A percentile compares a stretch with the other conserved stretches of the same genome.
Conservation (phyloP, 108 stramenopile genomes). For the Fistulifera pelliculosa region DNA sequence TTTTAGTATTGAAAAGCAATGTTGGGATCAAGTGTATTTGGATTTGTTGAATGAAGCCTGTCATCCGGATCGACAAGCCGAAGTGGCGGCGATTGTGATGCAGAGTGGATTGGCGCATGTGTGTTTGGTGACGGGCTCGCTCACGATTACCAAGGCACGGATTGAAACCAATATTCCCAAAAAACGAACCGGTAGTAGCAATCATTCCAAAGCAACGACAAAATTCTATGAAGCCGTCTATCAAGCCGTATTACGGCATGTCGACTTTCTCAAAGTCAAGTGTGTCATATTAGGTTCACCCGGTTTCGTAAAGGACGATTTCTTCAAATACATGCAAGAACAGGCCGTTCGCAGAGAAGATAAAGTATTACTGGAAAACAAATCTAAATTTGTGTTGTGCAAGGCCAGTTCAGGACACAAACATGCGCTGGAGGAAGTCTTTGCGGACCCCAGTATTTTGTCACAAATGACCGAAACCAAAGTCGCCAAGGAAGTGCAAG, state of each 20-base stretch:
- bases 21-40: slow-evolving; percentile 92
- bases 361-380: slow-evolving; percentile 79
- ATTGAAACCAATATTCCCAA: slow-evolving; percentile 92
- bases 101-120: slow-evolving; percentile 85
- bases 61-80: slow-evolving; percentile 84
- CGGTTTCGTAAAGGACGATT: slow-evolving; percentile 93
- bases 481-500: slow-evolving; percentile 84
- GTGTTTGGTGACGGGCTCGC: slow-evolving; percentile 84
- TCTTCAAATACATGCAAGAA: slow-evolving; percentile 74
- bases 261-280: slow-evolving; percentile 86
- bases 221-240: slow-evolving; percentile 93
- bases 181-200: slow-evolving; percentile 76
- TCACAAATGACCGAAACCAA: slow-evolving; percentile 82
- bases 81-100: slow-evolving; percentile 93
- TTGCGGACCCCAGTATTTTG: slow-evolving; percentile 80
- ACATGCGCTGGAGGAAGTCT: slow-evolving; percentile 90
- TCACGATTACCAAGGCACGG: slow-evolving; percentile 85
- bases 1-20: slow-evolving; percentile 86
- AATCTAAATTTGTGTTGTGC: slow-evolving; percentile 88
- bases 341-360: slow-evolving; percentile 78
- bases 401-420: slow-evolving; percentile 91
- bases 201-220: slow-evolving; percentile 76
- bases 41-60: slow-evolving; percentile 86
- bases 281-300: slow-evolving; percentile 83
- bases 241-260: slow-evolving; percentile 78